Evolutionary conservation across 2,329 filamentous ascomycete genomes (phyloP).

Genomic region (Eutypa lata): DNA sequence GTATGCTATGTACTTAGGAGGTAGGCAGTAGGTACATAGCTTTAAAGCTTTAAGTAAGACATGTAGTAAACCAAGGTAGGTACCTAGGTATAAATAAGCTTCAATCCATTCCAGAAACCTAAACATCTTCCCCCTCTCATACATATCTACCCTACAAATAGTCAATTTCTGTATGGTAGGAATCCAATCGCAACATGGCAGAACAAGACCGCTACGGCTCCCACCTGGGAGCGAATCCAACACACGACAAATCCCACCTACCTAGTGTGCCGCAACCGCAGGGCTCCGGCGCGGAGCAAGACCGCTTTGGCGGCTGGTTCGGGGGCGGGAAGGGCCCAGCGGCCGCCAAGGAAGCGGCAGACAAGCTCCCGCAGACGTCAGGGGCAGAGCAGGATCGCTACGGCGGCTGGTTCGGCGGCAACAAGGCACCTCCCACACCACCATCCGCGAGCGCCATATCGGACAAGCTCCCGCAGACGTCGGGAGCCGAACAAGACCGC

Average conservation of each 20-base stretch:
- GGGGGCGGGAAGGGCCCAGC: background rate
- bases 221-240: conserved; percentile 9
- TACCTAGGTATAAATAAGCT: background rate
- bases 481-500: conserved; percentile 1
- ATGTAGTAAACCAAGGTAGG: too few relatives aligned
- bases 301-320: conserved; percentile 15
- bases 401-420: conserved; percentile 2
- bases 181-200: too few relatives aligned
- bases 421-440: too few relatives aligned
- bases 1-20: too few relatives aligned
- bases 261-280: background rate
- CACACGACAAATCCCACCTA: background rate
- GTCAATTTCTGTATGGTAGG: too few relatives aligned
- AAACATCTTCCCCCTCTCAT: too few relatives aligned
- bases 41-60: background rate
- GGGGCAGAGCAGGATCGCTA: conserved; percentile 19
- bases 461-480: background rate
- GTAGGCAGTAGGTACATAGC: too few relatives aligned
- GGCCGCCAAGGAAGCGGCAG: conserved; percentile 1
- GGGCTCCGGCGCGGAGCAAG: conserved; percentile 20
- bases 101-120: too few relatives aligned
- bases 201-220: conserved; percentile 15
- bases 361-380: conserved; percentile 6
- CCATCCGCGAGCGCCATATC: background rate
- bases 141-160: background rate